phyloP scores from a whole-genome alignment of 2,329 filamentous ascomycete genomes.

The Nothomitra cinnamomea region DNA sequence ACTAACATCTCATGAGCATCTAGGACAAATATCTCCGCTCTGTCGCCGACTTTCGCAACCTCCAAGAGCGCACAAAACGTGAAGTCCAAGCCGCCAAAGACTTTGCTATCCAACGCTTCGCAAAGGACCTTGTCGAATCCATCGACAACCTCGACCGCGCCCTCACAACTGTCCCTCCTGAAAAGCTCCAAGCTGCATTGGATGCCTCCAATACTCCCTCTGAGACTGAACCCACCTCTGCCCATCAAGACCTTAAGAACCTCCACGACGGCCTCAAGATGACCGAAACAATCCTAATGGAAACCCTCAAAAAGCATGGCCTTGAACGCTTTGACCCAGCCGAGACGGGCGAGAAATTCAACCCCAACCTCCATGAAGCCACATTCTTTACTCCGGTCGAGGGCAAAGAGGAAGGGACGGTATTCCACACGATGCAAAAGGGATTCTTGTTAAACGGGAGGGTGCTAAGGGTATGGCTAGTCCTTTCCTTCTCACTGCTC shows the following conservation, averaged over 20 bases:
- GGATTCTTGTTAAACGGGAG: constrained; percentile 89
- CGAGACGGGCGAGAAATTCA: constrained; percentile 63
- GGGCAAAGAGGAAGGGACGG: constrained; percentile 75
- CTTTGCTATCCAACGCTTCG: constrained; percentile 89
- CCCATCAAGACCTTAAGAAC: constrained; percentile 55
- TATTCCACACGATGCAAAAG: constrained; percentile 89
- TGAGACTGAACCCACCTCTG: constrained; percentile 28
- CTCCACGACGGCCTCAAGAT: constrained; percentile 86
- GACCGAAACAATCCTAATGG: constrained; percentile 79
- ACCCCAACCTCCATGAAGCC: constrained; percentile 92
- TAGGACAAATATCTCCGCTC: constrained; percentile 91
- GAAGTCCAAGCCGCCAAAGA: constrained; percentile 76
- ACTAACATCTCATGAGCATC: neutral
- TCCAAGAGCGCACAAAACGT: constrained; percentile 84
- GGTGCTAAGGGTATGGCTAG: constrained; percentile 45
- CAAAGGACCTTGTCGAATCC: constrained; percentile 83
- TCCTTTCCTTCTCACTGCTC: constrained; percentile 7
- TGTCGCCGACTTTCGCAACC: constrained; percentile 93
- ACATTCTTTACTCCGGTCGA: constrained; percentile 82
- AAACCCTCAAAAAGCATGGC: constrained; percentile 83
- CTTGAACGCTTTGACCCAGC: constrained; percentile 72
- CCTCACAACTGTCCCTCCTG: constrained; percentile 56
- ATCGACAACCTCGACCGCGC: constrained; percentile 97
- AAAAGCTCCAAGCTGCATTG: constrained; percentile 41
- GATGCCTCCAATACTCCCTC: no score